Conservation (phyloP, 2,329 filamentous ascomycete species). For the Lachnellula willkommii region DNA sequence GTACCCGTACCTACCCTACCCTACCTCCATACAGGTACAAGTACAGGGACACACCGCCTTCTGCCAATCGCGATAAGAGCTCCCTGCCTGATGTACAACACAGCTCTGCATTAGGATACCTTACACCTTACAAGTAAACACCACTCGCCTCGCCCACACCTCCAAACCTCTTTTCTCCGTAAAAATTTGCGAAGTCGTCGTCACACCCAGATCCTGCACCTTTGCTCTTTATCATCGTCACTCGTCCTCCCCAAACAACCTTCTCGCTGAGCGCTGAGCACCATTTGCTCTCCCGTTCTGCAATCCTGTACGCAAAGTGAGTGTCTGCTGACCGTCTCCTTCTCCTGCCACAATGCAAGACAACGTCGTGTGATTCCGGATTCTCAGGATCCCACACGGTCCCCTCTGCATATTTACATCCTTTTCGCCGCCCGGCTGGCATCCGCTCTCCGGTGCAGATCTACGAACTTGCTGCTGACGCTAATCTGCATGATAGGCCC, state of each 20-base stretch:
- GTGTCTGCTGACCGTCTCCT: slow-evolving; percentile 6
- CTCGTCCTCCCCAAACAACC: not conserved
- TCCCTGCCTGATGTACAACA: not conserved
- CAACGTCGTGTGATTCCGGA: not conserved
- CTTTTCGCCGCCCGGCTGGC: slow-evolving; percentile 5
- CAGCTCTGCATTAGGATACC: not conserved
- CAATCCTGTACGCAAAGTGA: not conserved
- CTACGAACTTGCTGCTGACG: slow-evolving; percentile 2
- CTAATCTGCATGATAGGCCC: not conserved
- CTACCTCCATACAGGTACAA: no score
- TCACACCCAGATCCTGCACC: not conserved
- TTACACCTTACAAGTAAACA: not conserved
- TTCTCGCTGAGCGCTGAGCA: no score
- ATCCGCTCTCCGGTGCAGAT: slow-evolving; percentile 4
- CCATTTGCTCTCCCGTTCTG: no score
- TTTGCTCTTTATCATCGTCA: not conserved
- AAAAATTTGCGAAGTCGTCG: not conserved
- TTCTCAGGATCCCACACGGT: slow-evolving; percentile 1
- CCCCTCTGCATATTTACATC: not conserved
- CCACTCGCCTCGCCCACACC: no score
- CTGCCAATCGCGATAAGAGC: not conserved
- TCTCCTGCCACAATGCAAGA: not conserved
- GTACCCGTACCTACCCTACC: no score
- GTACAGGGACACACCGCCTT: not conserved
- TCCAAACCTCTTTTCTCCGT: not conserved